Base-by-base conservation (phyloP, 331 rosid genomes). In the Quercus phellos region DNA sequence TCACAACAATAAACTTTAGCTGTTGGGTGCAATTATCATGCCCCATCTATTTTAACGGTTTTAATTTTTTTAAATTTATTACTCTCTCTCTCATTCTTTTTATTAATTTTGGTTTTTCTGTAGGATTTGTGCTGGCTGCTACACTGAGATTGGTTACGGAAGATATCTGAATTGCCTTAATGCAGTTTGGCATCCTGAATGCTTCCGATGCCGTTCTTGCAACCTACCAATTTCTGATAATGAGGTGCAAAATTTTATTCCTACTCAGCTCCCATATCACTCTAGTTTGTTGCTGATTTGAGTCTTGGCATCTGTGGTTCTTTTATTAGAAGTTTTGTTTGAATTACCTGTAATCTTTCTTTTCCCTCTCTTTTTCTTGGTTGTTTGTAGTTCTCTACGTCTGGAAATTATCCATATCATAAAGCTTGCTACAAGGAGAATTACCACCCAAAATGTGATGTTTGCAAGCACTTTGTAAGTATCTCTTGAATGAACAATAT, bases 401-500 rank as follows among this genome's bases (percentile, higher is more conserved):
- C 96, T 74, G 99, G 98, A 78, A 91, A 90, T 86, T 87, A 81
- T 74, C 98, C 99, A 50, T 93, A 90, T 80, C 98, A 95, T 83
- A 95, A 91, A 79, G 67, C 97, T 78, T 95, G 99, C 88, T 93
- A 95, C 84, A 95, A 85, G 89, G 98, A 93, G 86, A 93, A 84
- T 87, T 90, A 93, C 86, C 98, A 93, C 84, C 99, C 99, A 63
- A 95, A 95, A 81, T 95, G 99, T 84, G 99, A 95, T 82, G 98
- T 95, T 80, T 95, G 99, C 95, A 95, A 89, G 87, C 97, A 89
- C 83, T 95, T 90, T 55, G 98, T 95, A 87, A 91, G 99, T 83
- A 80, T 51, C 77, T 76, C 35, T 58, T 70, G 77, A 19, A 8
- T 32, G 13, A 78, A 56, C 68, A 29, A 21, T 50, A 71, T 68